Base-by-base conservation (phyloP, 2,329 filamentous ascomycete genomes). In the Diaporthe australafricana region DNA sequence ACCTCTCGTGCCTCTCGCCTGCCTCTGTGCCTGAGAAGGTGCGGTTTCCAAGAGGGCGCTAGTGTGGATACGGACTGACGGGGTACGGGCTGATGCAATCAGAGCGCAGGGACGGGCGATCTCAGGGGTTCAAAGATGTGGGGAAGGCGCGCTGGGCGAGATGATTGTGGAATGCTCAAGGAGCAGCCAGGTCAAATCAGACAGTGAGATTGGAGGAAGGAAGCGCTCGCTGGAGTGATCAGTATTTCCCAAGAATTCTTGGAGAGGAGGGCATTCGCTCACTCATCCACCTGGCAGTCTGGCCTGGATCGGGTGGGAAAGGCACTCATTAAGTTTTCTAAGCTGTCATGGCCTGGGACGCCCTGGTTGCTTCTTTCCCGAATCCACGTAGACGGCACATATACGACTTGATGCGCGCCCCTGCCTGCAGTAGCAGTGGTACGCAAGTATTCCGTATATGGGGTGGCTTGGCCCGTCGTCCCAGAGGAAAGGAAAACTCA, bases 111-210 rank as follows among this genome's bases (percentile, higher is more conserved):
- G 53, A 69, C 53, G 53, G 53, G 53, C 67, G 67, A 60, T 69
- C 47, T 69, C 67, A 69, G 67, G 67, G 67, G 67, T 69, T 69
- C 53, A 50, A 60, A 69, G 67, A 9, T 69, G 67, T 69, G 67
- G 67, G 53, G 67, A 52, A 69, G 48, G 48, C 52, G 53, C 67
- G 45, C 56, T 27, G 25, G 27, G 30, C 42, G 67, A 69, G 53
- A 69, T 69, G 67, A 69, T 60, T 57, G 47, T 60, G 67, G 67
- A 69, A 69, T 69, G 67, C 60, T 65, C 60, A 50, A 50, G 30
- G 60, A 50, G 60, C 45, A 65, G 45, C n/a, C 30, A 65, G 45
- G 30, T n/a, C 42, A 69, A 55, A 57, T 56, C 66, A 68, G 52
- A 47, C 32, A 35, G 32, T 35, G 5, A 35, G 32, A 35, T 12